These are phyloP conservation scores for Globisporangium apiculatum DNA, from an alignment of 352 stramenopile genomes.

Conservation along the genomic window DNA sequence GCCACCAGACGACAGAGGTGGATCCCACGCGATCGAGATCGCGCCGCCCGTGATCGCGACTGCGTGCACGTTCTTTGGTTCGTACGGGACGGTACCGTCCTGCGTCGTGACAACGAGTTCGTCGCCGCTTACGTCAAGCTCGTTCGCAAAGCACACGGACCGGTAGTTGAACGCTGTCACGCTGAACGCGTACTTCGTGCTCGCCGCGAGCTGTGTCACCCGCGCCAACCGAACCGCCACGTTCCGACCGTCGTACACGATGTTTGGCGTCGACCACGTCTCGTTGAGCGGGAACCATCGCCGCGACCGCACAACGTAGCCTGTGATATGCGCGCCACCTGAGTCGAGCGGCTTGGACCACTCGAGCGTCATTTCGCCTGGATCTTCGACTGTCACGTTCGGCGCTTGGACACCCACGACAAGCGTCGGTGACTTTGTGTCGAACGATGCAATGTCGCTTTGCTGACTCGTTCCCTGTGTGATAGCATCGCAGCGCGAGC, in stretches of 20 bases:
- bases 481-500: not conserved
- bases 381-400: conserved; percentile 25
- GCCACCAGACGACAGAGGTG: conserved; percentile 30
- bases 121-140: conserved; percentile 19
- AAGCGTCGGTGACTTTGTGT: conserved; percentile 23
- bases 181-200: conserved; percentile 40
- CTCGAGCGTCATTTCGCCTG: conserved; percentile 32
- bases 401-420: conserved; percentile 21
- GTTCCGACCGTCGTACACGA: conserved; percentile 33
- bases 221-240: conserved; percentile 16
- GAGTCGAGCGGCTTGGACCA: conserved; percentile 35
- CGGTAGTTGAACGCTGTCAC: conserved; percentile 38
- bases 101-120: conserved; percentile 31
- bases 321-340: conserved; percentile 34
- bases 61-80: conserved; percentile 28
- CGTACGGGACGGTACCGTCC: conserved; percentile 26
- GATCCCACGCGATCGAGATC: conserved; percentile 36
- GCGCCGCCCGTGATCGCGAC: conserved; percentile 30
- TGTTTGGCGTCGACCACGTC: conserved; percentile 21
- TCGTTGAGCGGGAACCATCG: conserved; percentile 12
- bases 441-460: conserved; percentile 18
- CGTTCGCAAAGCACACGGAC: conserved; percentile 25
- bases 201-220: conserved; percentile 25
- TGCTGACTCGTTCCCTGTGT: conserved; percentile 27
- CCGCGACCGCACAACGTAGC: conserved; percentile 29